phyloP scores from a whole-genome alignment of 257 asterid species.

The Jasminum sambac region DNA sequence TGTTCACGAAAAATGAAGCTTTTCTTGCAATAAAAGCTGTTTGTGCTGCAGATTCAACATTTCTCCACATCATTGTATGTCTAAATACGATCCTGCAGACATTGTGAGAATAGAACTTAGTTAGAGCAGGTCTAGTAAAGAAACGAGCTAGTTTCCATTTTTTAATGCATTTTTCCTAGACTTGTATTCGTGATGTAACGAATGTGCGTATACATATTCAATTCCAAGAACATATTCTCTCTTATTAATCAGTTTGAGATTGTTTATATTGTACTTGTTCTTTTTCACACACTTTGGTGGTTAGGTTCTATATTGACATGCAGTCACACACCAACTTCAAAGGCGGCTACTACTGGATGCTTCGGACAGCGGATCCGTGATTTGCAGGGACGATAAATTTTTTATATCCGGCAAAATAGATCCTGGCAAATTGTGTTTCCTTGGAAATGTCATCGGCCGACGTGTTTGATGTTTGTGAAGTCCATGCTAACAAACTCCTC shows the following conservation, averaged over 20 bases:
- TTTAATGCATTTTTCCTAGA: neutral
- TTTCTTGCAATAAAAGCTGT: slow-evolving; percentile 1
- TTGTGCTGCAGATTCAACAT: slow-evolving; percentile 22
- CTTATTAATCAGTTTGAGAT: neutral
- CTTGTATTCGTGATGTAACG: slow-evolving; percentile 12
- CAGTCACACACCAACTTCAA: neutral
- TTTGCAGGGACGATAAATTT: neutral
- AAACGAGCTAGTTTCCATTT: neutral
- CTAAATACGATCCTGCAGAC: slow-evolving; percentile 14
- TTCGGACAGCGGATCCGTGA: neutral
- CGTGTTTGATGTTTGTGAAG: neutral
- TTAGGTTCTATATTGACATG: neutral
- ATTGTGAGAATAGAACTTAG: slow-evolving; percentile 16
- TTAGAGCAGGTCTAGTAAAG: slow-evolving; percentile 8
- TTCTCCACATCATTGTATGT: slow-evolving; percentile 31
- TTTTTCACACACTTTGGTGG: neutral
- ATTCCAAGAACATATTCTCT: slow-evolving; percentile 1
- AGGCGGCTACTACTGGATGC: too few species aligned
- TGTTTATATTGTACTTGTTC: neutral
- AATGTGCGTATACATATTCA: neutral
- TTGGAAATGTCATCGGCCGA: neutral
- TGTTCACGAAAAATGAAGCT: slow-evolving; percentile 81
- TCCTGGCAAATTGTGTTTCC: neutral
- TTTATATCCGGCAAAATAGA: neutral
- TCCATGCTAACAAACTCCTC: neutral